Evolutionary conservation across 179 eudicot species (phyloP).

Genomic region (Heliamphora pulchella): DNA sequence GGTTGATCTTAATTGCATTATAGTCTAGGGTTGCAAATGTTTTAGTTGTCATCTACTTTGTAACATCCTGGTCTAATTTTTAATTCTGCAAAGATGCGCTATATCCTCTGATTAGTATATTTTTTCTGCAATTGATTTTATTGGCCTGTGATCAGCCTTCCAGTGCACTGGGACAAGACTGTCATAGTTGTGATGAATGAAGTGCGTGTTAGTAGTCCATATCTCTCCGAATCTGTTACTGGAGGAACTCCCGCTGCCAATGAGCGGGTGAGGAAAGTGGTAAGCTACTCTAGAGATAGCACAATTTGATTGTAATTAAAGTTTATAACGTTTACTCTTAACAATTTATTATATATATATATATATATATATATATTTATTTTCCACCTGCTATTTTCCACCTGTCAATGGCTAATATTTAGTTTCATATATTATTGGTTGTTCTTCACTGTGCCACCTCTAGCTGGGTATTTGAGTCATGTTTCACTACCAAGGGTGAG

Average conservation of each 20-base stretch:
- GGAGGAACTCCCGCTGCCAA: slow-evolving; percentile 93
- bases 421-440: background rate
- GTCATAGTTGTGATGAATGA: slow-evolving; percentile 87
- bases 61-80: background rate
- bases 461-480: background rate
- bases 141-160: slow-evolving; percentile 52
- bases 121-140: background rate
- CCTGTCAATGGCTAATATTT: background rate
- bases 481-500: background rate
- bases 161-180: slow-evolving; percentile 92
- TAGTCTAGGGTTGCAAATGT: background rate
- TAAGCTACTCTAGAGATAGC: slow-evolving; percentile 26
- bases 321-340: background rate
- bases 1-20: background rate
- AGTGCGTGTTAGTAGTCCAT: slow-evolving; percentile 87
- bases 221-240: slow-evolving; percentile 69
- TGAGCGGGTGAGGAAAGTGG: slow-evolving; percentile 97
- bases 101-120: background rate
- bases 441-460: background rate
- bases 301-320: background rate
- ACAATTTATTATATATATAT: background rate
- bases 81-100: background rate
- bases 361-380: background rate
- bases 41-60: background rate
- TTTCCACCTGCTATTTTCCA: background rate